A percentile compares a stretch with the other conserved stretches of the same genome.
These are phyloP conservation scores for Westerdykella sp. DNA, from an alignment of 2,329 filamentous ascomycete species.

Conservation along the genomic window DNA sequence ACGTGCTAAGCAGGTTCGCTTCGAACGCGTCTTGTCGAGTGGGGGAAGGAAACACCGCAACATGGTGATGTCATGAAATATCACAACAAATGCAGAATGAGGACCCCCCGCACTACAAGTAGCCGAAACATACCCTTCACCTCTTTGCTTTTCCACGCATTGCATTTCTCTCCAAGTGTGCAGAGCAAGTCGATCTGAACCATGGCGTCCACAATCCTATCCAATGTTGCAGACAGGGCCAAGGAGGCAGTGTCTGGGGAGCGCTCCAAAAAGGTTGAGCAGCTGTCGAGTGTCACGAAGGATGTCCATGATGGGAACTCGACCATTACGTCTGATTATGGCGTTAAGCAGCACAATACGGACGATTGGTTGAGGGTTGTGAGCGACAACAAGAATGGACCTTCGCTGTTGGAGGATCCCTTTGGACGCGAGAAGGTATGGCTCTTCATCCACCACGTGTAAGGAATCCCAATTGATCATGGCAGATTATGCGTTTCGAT, in stretches of 20 bases:
- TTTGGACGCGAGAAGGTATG: slow-evolving; percentile 66
- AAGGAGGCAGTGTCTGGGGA: slow-evolving; percentile 30
- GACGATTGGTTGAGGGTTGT: slow-evolving; percentile 71
- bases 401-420: slow-evolving; percentile 63
- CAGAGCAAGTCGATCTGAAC: background rate
- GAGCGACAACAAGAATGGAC: slow-evolving; percentile 58
- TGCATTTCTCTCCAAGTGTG: too few species aligned
- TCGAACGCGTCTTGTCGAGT: too few species aligned
- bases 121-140: too few species aligned
- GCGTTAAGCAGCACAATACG: slow-evolving; percentile 64
- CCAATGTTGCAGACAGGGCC: slow-evolving; percentile 24
- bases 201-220: slow-evolving; percentile 31
- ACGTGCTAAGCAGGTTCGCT: too few species aligned
- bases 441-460: background rate
- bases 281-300: slow-evolving; percentile 55
- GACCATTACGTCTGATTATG: slow-evolving; percentile 69
- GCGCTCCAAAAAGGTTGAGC: slow-evolving; percentile 51
- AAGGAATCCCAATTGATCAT: background rate
- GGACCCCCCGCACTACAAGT: too few species aligned
- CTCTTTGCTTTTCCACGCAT: too few species aligned
- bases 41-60: too few species aligned
- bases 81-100: too few species aligned
- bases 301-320: slow-evolving; percentile 51
- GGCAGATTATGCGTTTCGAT: slow-evolving; percentile 66
- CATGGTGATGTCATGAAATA: too few species aligned